A percentile compares a stretch with the other conserved stretches of the same genome.
Evolutionary conservation across 257 asterid genomes (phyloP).

Genomic region (Gynochthodes officinalis): DNA sequence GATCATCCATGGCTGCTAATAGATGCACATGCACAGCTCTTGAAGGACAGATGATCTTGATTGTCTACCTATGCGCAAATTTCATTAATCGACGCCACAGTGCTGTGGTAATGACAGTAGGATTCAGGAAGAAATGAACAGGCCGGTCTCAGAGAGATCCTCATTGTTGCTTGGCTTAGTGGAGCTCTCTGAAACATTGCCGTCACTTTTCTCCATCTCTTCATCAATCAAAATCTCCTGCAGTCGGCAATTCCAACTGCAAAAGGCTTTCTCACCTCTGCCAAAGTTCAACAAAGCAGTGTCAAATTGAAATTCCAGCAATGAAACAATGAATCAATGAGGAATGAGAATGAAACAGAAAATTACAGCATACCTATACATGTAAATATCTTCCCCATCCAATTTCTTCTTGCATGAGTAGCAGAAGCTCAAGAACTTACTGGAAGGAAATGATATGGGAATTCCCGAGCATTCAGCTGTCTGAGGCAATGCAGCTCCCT

Average conservation of each 20-base stretch:
- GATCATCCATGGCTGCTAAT: constrained; percentile 52
- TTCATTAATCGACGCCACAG: constrained; percentile 47
- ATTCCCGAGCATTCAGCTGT: constrained; percentile 24
- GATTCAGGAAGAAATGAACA: constrained; percentile 32
- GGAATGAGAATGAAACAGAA: neutral
- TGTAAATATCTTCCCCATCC: constrained; percentile 87
- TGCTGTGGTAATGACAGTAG: constrained; percentile 9
- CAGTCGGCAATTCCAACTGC: constrained; percentile 75
- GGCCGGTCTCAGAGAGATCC: constrained; percentile 38
- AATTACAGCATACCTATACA: constrained; percentile 64
- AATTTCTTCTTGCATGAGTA: constrained; percentile 67
- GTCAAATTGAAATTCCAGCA: neutral
- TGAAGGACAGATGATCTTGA: constrained; percentile 38
- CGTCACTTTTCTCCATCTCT: constrained; percentile 44
- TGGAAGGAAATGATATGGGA: constrained; percentile 33
- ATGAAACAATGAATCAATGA: neutral
- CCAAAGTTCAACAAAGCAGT: constrained; percentile 18
- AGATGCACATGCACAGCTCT: constrained; percentile 43
- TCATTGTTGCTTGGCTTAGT: constrained; percentile 25
- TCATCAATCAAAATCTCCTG: constrained; percentile 70
- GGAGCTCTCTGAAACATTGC: constrained; percentile 28
- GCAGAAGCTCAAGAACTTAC: constrained; percentile 73
- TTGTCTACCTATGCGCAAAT: constrained; percentile 28
- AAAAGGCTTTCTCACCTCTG: constrained; percentile 92
- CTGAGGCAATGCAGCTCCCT: constrained; percentile 23